Conservation (phyloP, 768 basidiomycete species). For the Boletus huronensis region DNA sequence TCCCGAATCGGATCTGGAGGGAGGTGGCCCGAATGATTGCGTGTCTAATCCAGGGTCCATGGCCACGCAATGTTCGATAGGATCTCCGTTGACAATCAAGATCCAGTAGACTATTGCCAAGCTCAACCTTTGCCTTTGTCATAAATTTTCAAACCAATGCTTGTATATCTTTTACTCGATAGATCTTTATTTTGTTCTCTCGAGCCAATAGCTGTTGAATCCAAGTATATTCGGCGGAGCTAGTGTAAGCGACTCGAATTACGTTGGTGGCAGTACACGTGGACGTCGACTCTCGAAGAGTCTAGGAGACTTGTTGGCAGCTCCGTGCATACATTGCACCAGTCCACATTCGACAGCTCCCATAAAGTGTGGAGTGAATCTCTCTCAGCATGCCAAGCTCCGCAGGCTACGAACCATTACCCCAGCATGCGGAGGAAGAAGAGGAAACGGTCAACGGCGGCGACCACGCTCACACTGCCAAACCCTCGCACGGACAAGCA, state of each 20-base stretch:
- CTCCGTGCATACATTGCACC: conserved; percentile 13
- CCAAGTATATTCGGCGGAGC: neutral
- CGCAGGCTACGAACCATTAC: conserved; percentile 45
- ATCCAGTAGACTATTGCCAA: neutral
- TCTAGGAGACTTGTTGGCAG: conserved; percentile 9
- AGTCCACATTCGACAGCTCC: conserved; percentile 3
- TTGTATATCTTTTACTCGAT: neutral
- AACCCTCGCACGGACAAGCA: conserved; percentile 27
- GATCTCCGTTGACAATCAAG: neutral
- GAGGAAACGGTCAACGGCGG: conserved; percentile 36
- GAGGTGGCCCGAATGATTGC: neutral
- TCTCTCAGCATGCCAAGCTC: conserved; percentile 38
- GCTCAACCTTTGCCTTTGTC: neutral
- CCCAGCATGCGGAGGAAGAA: conserved; percentile 41
- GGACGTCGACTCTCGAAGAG: neutral
- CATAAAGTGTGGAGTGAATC: neutral
- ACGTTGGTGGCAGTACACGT: conserved; percentile 25
- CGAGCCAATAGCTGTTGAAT: neutral
- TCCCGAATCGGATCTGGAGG: conserved; percentile 9
- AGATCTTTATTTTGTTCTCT: neutral
- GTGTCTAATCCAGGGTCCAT: neutral
- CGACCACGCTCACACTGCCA: conserved; percentile 21
- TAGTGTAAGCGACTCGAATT: neutral
- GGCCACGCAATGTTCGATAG: neutral
- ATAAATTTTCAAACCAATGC: neutral